Percentiles rank a stretch among this genome's conserved stretches.
These are phyloP conservation scores for Ananas comosus DNA, from an alignment of 176 grass and related monocot genomes.

Conservation along the genomic window DNA sequence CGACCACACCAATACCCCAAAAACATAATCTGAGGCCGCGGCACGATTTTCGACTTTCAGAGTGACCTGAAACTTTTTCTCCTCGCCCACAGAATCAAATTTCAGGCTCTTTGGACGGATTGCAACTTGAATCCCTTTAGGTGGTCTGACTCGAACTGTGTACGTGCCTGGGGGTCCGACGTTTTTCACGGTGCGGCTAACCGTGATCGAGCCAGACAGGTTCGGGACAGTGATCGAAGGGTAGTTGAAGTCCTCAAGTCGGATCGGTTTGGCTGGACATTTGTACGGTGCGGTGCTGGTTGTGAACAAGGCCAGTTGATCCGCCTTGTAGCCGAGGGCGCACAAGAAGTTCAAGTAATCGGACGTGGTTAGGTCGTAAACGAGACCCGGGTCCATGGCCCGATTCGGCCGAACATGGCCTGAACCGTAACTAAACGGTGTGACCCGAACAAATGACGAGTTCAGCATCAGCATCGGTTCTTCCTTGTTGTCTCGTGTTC, in stretches of 20 bases:
- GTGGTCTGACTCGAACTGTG: conserved; percentile 29
- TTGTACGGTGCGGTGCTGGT: conserved; percentile 6
- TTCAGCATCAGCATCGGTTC: conserved; percentile 24
- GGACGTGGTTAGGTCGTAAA: conserved; percentile 37
- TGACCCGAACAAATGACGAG: conserved; percentile 25
- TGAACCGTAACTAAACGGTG: conserved; percentile 55
- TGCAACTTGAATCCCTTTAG: conserved; percentile 41
- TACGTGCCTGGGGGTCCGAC: conserved; percentile 36
- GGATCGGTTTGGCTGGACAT: conserved; percentile 23
- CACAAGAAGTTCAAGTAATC: conserved; percentile 80
- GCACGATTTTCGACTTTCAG: background rate
- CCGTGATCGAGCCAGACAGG: conserved; percentile 5
- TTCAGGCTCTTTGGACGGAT: conserved; percentile 28
- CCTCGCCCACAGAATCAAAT: conserved; percentile 38
- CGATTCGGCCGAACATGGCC: conserved; percentile 44
- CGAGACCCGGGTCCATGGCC: conserved; percentile 60
- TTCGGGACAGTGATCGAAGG: conserved; percentile 39
- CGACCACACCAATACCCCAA: conserved; percentile 47
- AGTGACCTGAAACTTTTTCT: conserved; percentile 50
- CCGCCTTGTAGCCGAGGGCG: conserved; percentile 44
- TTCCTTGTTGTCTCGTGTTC: conserved; percentile 21
- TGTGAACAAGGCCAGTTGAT: conserved; percentile 18
- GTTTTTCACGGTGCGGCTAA: conserved; percentile 41
- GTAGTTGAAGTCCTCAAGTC: conserved; percentile 55
- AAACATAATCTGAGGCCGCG: conserved; percentile 15